These are phyloP conservation scores for Cercospora berteroae DNA, from an alignment of 2,329 filamentous ascomycete species.

Conservation along the genomic window DNA sequence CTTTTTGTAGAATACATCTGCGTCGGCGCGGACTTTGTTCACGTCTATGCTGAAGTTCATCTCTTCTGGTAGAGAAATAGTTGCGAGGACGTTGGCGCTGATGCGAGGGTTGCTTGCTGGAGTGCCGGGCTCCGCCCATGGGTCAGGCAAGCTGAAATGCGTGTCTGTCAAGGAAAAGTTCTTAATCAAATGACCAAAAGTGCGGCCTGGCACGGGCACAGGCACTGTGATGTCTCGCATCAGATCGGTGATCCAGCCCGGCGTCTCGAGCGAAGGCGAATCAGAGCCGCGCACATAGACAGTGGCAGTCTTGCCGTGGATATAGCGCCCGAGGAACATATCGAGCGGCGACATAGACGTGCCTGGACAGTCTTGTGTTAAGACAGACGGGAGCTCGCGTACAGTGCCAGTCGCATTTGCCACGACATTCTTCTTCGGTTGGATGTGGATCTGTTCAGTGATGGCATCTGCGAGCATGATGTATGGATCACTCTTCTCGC, in stretches of 20 bases:
- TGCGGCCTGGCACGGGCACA: slow-evolving; percentile 76
- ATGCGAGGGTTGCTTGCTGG: slow-evolving; percentile 74
- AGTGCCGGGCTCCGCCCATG: slow-evolving; percentile 70
- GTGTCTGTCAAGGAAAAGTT: slow-evolving; percentile 86
- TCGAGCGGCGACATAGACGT: slow-evolving; percentile 81
- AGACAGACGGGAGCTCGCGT: slow-evolving; percentile 66
- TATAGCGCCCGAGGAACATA: slow-evolving; percentile 73
- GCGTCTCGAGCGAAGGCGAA: slow-evolving; percentile 64
- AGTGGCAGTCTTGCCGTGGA: slow-evolving; percentile 73
- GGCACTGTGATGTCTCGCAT: slow-evolving; percentile 79
- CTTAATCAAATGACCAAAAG: slow-evolving; percentile 77
- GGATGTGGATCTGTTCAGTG: slow-evolving; percentile 65
- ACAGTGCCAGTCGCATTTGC: slow-evolving; percentile 72
- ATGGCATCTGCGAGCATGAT: slow-evolving; percentile 76
- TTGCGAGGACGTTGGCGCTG: slow-evolving; percentile 76
- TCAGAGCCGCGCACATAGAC: slow-evolving; percentile 79
- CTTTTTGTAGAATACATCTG: slow-evolving; percentile 76
- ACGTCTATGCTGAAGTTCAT: slow-evolving; percentile 85
- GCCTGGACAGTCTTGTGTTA: slow-evolving; percentile 72
- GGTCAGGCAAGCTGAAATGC: slow-evolving; percentile 80
- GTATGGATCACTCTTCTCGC: slow-evolving; percentile 65
- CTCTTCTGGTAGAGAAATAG: slow-evolving; percentile 76
- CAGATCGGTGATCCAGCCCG: slow-evolving; percentile 78
- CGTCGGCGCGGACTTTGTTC: slow-evolving; percentile 69
- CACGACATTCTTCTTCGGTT: slow-evolving; percentile 65